Evolutionary conservation across 2,329 filamentous ascomycete species (phyloP), one percentile per base, ranked within the genome.

Genomic region (Zymoseptoria pseudotritici): DNA sequence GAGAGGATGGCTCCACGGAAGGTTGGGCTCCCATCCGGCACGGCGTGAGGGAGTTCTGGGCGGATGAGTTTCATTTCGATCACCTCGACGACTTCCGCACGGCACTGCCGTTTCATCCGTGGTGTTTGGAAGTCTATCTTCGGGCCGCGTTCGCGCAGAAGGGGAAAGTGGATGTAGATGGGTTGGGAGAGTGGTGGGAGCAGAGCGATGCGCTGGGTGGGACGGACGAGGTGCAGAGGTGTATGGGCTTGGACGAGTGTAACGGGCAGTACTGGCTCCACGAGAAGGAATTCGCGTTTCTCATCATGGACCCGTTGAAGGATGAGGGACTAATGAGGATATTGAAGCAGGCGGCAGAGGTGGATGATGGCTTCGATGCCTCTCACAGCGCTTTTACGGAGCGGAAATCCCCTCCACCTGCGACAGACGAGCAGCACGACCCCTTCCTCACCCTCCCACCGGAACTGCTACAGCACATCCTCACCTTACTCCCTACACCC

Each of bases 81-180:
- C 10, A 51, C 2, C 11, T 26, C 5, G 2, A 55, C 24, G 50
- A 36, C 3, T 56, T 60, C 11, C 8, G 42, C 1, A n/a, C 52
- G 11, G 54, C 58, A 21, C 54, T 59, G 50, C 58, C 63, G 17
- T 65, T 65, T 21, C 63, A 65, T 56, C 63, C 63, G 2, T 50
- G 42, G 13, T 65, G 63, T 20, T 17, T 65, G 8, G 63, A 65
- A 13, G 50, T 61, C 5, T 65, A 56, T 56, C 57, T 57, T 9
- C 57, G 60, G 0, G 62, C 54, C 2, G 62, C 60, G 3, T 5
- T 4, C 1, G 6, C 52, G 10, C 55, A 29, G 3, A 55, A 10
- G 5, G 57, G 57, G 2, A 19, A 19, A 4, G 29, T 60, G 1
- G 57, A 63, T 17, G 46, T 64, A 29, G 21, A 21, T 2, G 57